phyloP scores from a whole-genome alignment of 148 eudicot genomes.

The Chenopodium album region DNA sequence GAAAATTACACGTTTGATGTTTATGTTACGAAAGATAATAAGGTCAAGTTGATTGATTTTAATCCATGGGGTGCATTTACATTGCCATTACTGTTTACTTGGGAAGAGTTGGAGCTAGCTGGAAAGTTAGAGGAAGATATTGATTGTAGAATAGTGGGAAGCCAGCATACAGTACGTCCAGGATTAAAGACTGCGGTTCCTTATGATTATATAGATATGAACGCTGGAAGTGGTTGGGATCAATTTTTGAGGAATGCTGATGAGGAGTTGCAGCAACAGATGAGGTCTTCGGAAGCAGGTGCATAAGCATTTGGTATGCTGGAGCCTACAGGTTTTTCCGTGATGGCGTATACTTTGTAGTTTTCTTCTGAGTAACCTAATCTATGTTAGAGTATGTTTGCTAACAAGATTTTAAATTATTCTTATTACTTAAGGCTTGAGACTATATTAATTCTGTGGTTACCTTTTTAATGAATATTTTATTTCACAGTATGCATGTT shows the following conservation, averaged over 20 bases:
- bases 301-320: slow-evolving; percentile 22
- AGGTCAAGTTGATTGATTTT: slow-evolving; percentile 78
- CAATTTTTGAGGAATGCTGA: slow-evolving; percentile 73
- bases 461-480: neutral
- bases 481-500: neutral
- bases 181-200: slow-evolving; percentile 94
- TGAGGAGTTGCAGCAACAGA: slow-evolving; percentile 53
- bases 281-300: slow-evolving; percentile 40
- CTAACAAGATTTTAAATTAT: neutral
- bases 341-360: neutral
- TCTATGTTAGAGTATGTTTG: neutral
- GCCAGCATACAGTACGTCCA: slow-evolving; percentile 66
- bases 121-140: slow-evolving; percentile 27
- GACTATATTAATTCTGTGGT: neutral
- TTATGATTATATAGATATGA: slow-evolving; percentile 86
- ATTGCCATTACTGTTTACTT: slow-evolving; percentile 67
- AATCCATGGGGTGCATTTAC: slow-evolving; percentile 87
- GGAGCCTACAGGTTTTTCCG: neutral
- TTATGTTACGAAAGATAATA: slow-evolving; percentile 55
- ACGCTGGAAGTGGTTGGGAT: slow-evolving; percentile 93
- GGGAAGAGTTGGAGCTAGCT: slow-evolving; percentile 71
- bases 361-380: neutral
- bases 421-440: neutral
- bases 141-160: slow-evolving; percentile 65
- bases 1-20: slow-evolving; percentile 84